Conservation (phyloP, 352 stramenopile species). For the Bremia lactucae region DNA sequence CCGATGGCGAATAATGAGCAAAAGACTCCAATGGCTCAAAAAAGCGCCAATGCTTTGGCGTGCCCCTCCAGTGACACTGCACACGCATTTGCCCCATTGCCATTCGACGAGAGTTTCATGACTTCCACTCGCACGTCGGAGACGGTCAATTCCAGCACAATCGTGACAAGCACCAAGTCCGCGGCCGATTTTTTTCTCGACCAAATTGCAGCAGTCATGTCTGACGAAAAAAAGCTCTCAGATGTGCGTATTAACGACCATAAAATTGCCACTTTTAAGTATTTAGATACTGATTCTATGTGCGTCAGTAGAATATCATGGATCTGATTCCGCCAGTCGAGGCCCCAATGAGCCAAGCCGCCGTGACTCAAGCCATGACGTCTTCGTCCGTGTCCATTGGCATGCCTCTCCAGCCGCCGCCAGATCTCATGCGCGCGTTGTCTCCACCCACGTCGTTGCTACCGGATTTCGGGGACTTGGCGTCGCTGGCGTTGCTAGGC, state of each 20-base stretch:
- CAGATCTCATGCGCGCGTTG: conserved; percentile 55
- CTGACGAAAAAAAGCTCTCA: conserved; percentile 70
- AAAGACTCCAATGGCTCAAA: conserved; percentile 3
- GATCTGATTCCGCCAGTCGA: conserved; percentile 51
- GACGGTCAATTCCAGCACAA: background rate
- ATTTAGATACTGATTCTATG: background rate
- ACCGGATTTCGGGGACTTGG: conserved; percentile 40
- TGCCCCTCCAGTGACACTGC: conserved; percentile 5
- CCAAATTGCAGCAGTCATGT: conserved; percentile 56
- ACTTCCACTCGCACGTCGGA: conserved; percentile 1
- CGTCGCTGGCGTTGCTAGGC: conserved; percentile 29
- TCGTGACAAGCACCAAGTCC: conserved; percentile 14
- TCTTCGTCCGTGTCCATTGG: conserved; percentile 25
- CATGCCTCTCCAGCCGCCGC: conserved; percentile 44
- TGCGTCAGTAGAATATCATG: conserved; percentile 54
- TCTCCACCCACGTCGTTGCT: conserved; percentile 59
- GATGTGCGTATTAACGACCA: conserved; percentile 28
- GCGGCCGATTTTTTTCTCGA: conserved; percentile 54
- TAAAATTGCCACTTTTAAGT: background rate
- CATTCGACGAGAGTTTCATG: conserved; percentile 56
- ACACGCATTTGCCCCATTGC: conserved; percentile 27
- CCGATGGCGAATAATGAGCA: conserved; percentile 19
- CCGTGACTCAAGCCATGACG: conserved; percentile 4
- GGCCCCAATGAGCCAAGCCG: conserved; percentile 19
- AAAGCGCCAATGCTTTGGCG: conserved; percentile 7